Evolutionary conservation across 163 green algal species (phyloP).

Genomic region (Volvox carteri): DNA sequence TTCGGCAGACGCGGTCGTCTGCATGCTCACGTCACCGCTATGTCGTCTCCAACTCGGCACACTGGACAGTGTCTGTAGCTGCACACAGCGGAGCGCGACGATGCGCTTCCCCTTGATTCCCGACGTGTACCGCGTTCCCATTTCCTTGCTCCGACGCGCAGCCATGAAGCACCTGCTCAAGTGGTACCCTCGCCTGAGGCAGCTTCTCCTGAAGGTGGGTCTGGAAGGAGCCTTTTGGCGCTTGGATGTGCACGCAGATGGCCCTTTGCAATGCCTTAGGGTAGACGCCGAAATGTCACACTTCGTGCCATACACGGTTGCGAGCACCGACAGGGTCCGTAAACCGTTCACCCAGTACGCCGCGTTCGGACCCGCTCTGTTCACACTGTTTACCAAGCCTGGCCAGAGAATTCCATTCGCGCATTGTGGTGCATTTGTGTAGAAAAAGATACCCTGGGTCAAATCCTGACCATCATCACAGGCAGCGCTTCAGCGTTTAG

Average conservation of each 20-base stretch:
- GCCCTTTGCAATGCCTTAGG: background rate
- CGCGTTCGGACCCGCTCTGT: background rate
- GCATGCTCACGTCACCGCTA: too few species aligned
- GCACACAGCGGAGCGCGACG: too few species aligned
- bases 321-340: background rate
- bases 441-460: too few species aligned
- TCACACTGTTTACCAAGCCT: background rate
- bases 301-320: background rate
- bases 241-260: too few species aligned
- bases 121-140: too few species aligned
- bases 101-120: too few species aligned
- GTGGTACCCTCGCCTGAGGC: slow-evolving; percentile 53
- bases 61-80: too few species aligned
- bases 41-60: too few species aligned
- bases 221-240: too few species aligned
- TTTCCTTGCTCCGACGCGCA: slow-evolving; percentile 29
- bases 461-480: background rate
- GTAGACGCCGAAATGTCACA: background rate
- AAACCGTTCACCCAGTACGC: background rate
- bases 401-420: background rate
- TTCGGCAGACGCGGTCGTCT: too few species aligned
- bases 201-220: slow-evolving; percentile 46
- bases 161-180: slow-evolving; percentile 55
- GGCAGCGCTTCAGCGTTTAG: background rate
- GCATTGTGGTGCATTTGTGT: too few species aligned